phyloP scores from a whole-genome alignment of 2,329 filamentous ascomycete species.

The Aschersonia sp. region DNA sequence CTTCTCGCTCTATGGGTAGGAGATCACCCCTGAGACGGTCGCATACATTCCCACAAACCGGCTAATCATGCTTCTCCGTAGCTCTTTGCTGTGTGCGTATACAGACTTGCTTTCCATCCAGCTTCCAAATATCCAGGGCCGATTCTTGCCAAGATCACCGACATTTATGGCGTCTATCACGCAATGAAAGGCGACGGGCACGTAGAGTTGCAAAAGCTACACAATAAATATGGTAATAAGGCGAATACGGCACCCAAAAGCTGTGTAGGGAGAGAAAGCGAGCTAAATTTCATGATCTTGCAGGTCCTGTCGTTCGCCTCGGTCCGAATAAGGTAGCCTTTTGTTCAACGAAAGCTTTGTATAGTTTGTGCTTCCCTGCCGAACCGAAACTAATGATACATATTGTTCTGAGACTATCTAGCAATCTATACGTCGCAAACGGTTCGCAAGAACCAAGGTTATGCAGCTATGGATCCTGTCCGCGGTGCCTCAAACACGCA shows the following conservation, averaged over 20 bases:
- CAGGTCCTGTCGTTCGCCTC: background rate
- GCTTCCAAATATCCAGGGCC: background rate
- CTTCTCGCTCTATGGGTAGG: background rate
- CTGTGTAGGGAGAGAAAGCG: background rate
- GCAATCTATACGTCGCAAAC: background rate
- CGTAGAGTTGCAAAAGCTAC: background rate
- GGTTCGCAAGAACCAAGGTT: background rate
- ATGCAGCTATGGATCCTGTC: background rate
- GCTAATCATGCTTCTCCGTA: background rate
- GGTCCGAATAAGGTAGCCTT: background rate
- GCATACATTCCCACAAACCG: background rate
- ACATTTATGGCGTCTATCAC: background rate
- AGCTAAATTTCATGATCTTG: background rate
- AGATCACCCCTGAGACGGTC: background rate
- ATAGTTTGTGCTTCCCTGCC: background rate
- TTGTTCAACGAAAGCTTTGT: background rate
- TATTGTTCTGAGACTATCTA: background rate
- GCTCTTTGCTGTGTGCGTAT: background rate
- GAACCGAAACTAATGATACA: background rate
- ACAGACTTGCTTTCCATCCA: background rate
- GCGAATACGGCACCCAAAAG: background rate
- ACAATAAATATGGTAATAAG: background rate
- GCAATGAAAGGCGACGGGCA: background rate
- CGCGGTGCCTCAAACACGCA: background rate
- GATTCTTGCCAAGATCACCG: background rate